Conservation (phyloP, 345 rosid species). For the Xanthoceras sorbifolium region DNA sequence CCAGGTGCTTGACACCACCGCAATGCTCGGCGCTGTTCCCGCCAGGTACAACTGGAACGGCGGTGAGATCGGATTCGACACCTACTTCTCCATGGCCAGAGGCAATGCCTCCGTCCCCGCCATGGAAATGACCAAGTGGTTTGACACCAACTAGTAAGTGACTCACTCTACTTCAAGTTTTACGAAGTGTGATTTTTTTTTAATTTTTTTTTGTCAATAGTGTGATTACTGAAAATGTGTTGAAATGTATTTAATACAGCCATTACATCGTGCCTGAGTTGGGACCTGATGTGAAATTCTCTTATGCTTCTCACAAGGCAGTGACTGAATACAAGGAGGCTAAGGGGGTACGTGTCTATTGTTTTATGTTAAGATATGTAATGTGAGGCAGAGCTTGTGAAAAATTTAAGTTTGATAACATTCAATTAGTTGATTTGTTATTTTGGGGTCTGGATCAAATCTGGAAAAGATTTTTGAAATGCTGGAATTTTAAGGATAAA, state of each 20-base stretch:
- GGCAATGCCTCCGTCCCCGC: slow-evolving; percentile 97
- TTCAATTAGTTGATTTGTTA: not conserved
- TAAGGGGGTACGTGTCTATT: slow-evolving; percentile 61
- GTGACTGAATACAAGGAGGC: slow-evolving; percentile 94
- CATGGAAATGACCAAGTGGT: slow-evolving; percentile 99
- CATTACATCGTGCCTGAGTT: slow-evolving; percentile 95
- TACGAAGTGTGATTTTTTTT: not conserved
- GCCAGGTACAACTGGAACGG: slow-evolving; percentile 75
- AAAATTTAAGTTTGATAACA: not conserved
- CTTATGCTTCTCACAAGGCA: slow-evolving; percentile 97
- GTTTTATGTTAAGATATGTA: not conserved
- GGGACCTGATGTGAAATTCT: slow-evolving; percentile 90
- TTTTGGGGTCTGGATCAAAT: not conserved
- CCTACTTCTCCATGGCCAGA: slow-evolving; percentile 97
- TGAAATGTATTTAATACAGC: slow-evolving; percentile 45
- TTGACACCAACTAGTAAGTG: slow-evolving; percentile 99
- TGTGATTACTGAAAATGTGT: slow-evolving; percentile 13
- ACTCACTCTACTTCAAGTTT: not conserved
- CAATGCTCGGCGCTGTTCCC: slow-evolving; percentile 98
- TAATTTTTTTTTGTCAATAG: not conserved
- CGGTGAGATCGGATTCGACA: slow-evolving; percentile 84
- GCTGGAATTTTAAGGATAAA: too few relatives aligned
- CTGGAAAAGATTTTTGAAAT: not conserved
- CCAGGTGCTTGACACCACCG: slow-evolving; percentile 87
- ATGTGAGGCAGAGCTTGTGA: not conserved